Evolutionary conservation across 1,284 basidiomycete species (phyloP), one percentile per base, ranked within the genome.

Genomic region (Ustilago shanxiensis): DNA sequence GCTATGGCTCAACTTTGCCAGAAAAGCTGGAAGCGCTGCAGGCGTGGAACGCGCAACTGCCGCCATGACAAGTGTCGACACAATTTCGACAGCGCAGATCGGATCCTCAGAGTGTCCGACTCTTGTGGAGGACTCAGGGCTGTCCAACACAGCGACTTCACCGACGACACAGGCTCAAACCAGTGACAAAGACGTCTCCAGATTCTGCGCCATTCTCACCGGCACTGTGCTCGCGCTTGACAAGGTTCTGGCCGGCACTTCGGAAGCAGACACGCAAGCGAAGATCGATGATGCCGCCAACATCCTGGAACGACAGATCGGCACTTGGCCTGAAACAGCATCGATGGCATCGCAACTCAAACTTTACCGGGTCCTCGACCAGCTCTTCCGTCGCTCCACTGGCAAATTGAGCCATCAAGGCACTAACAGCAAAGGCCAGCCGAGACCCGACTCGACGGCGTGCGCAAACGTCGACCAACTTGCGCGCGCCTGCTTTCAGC

Each of bases 1-100:
- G 37, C 54, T 65, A 26, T 80, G 78, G 78, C 60, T 78, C 49
- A 66, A 53, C 26, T 66, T 78, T 33, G 78, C 78, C 1, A 59
- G 60, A n/a, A 68, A 69, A 50, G 73, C 64, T 1, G 66, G 74
- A 20, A 72, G 66, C 60, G 51, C 61, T 7, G 24, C 24, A n/a
- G 67, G 73, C 10, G 56, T 76, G 18, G 73, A 76, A 11, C 64
- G 68, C 11, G 73, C 73, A 13, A 68, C 65, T 10, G 61, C 58
- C 26, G 73, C 61, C 14, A 54, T 74, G 62, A 55, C 70, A 29
- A 33, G 47, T 9, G 24, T 28, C 14, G 24, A n/a, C 29, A 16
- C 33, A 1, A 28, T 11, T 13, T 3, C 7, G 3, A 11, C 52
- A 1, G 5, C 44, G 31, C 44, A 44, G 20, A n/a, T 59, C 7